Base-by-base conservation (phyloP, 2,329 filamentous ascomycete genomes). In the Diplodia seriata region DNA sequence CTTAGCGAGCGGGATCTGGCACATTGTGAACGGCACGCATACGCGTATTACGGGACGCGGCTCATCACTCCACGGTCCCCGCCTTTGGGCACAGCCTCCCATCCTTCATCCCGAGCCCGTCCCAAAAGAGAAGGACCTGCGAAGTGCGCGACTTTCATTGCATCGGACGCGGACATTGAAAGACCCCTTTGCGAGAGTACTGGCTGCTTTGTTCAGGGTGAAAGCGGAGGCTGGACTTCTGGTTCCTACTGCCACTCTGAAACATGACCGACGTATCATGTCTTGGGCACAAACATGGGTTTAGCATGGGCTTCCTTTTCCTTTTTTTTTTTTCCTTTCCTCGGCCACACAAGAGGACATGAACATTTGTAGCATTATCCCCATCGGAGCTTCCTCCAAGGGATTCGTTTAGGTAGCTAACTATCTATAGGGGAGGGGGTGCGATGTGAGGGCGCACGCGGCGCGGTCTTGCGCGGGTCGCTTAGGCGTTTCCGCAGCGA, bases 1-100 rank as follows among this genome's bases (percentile, higher is more conserved):
- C 20, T 62, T 62, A 62, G 57, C 57, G 57, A 49, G 57, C 57
- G 20, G 57, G 20, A 33, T 26, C 18, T 26, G 47, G 40, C 57
- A n/a, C 26, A 43, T 49, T 12, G 26, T 15, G 26, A 26, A 26
- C 29, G 31, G 47, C 29, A 49, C 57, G 56, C 20, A 61, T 61
- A 33, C 57, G 40, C 40, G 40, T 49, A 49, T 33, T 31, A 49
- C 33, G 14, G 23, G 26, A 43, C 20, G 9, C n/a, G 20, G 57
- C 47, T 33, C 57, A 29, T 61, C 40, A 61, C 49, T 33, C 31
- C 33, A 14, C n/a, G 11, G 57, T 49, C 57, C 23, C 40, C 40
- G 59, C 59, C 26, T 26, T 38, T 51, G 59, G 47, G 43, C 57
- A 26, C 59, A 38, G 59, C 47, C 59, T n/a, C 14, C 26, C 31